These are phyloP conservation scores for Fraxinus baroniana DNA, from an alignment of 305 asterid genomes.

Conservation along the genomic window DNA sequence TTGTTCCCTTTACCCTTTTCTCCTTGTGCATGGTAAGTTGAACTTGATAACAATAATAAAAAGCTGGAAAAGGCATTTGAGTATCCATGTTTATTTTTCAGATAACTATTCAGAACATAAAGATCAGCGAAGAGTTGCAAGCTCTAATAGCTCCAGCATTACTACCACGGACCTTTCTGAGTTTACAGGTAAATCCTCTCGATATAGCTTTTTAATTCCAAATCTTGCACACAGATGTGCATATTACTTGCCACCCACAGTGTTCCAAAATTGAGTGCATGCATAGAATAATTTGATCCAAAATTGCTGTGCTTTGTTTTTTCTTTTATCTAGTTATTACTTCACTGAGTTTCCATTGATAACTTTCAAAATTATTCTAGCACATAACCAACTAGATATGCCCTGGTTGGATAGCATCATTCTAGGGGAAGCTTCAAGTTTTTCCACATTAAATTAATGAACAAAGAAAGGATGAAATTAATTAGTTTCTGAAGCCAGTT, in stretches of 20 bases:
- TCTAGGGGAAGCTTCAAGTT: not conserved
- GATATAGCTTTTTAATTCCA: not conserved
- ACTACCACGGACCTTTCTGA: conserved; percentile 74
- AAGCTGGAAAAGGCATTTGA: not conserved
- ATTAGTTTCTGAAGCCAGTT: not conserved
- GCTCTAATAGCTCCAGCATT: conserved; percentile 84
- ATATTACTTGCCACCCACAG: not conserved
- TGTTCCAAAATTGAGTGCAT: not conserved
- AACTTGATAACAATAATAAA: no score
- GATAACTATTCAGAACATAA: no score
- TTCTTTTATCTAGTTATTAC: not conserved
- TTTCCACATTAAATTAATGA: conserved; percentile 12
- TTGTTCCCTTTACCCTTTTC: no score
- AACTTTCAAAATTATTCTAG: not conserved
- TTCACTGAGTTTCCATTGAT: not conserved
- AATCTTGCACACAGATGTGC: not conserved
- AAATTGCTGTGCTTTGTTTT: not conserved
- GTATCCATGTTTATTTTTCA: not conserved
- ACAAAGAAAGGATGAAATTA: conserved; percentile 4
- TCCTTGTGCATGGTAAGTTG: no score
- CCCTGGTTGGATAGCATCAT: not conserved
- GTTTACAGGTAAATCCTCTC: conserved; percentile 56
- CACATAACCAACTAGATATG: not conserved
- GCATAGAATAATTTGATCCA: not conserved
- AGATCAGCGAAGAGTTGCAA: conserved; percentile 31